phyloP scores from a whole-genome alignment of 495 filamentous ascomycete genomes.

The Bacidia gigantensis region DNA sequence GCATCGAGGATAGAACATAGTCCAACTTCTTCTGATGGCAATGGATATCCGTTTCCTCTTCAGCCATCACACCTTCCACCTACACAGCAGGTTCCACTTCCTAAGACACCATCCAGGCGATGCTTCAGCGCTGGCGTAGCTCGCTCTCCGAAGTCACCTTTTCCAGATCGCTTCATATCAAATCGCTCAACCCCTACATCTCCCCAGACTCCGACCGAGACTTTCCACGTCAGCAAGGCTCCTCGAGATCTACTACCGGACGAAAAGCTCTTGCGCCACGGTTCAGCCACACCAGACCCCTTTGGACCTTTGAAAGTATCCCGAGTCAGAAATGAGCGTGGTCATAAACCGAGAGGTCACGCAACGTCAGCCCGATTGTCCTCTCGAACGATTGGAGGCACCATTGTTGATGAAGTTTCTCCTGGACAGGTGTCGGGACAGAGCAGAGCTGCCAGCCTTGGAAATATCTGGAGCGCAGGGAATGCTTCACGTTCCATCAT shows the following conservation, averaged over 20 bases:
- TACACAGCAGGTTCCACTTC: neutral
- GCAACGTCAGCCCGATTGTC: neutral
- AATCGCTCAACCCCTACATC: conserved; percentile 26
- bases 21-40: neutral
- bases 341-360: neutral
- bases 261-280: conserved; percentile 48
- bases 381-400: conserved; percentile 8
- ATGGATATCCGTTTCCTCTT: conserved; percentile 13
- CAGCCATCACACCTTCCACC: conserved; percentile 5
- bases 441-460: conserved; percentile 41
- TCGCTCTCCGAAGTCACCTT: conserved; percentile 9
- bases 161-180: conserved; percentile 61
- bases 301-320: conserved; percentile 37
- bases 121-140: conserved; percentile 2
- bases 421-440: conserved; percentile 6
- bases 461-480: conserved; percentile 72
- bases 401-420: conserved; percentile 7
- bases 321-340: neutral
- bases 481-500: conserved; percentile 42
- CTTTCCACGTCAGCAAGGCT: conserved; percentile 51
- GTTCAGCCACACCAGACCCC: conserved; percentile 45
- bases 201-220: conserved; percentile 32
- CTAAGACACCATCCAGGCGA: conserved; percentile 5
- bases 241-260: conserved; percentile 42
- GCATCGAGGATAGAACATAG: neutral